Base-by-base conservation (phyloP, 768 basidiomycete genomes). In the Boletus pseudopeckii region DNA sequence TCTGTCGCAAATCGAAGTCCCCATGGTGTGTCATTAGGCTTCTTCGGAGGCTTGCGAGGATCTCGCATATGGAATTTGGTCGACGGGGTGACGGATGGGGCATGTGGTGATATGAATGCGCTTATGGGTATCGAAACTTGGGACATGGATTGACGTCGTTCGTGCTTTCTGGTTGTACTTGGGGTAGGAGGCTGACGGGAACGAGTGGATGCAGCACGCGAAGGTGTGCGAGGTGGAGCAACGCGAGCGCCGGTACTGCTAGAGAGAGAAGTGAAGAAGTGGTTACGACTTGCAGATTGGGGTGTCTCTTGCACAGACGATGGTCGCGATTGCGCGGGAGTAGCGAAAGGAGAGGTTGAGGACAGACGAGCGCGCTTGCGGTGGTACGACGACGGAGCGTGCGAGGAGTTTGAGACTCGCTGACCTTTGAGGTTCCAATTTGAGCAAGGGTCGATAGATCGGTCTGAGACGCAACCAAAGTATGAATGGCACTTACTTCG, bases 61-160 rank as follows among this genome's bases (percentile, higher is more conserved):
- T 91, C 89, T 33, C 86, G 82, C 89, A 91, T 91, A 63, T 90
- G 87, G 60, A 84, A 91, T 17, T 75, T 77, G 28, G 79, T 70
- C 13, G 82, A 83, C 42, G 73, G 76, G 36, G 75, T 71, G 37
- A 92, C 62, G 8, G 89, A 90, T 5, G 88, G 89, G 24, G 86
- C 88, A 62, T 87, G 88, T 0, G 89, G 88, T 4, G 87, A 84
- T 40, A 92, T 78, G 57, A 90, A 74, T 4, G 89, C 89, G 38
- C 85, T 86, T 51, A 92, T 80, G 3, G 89, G 89, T 20, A 92
- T 86, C n/a, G 88, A 90, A 13, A 77, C 74, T 64, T 85, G 82
- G 3, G 88, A 87, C 53, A 85, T 71, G 63, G 84, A 86, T 40
- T 75, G 78, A 47, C 77, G 77, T 45, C 64, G 71, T 53, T 69